These are phyloP conservation scores for Nothophoma quercina DNA, from an alignment of 2,329 filamentous ascomycete species.

Conservation along the genomic window DNA sequence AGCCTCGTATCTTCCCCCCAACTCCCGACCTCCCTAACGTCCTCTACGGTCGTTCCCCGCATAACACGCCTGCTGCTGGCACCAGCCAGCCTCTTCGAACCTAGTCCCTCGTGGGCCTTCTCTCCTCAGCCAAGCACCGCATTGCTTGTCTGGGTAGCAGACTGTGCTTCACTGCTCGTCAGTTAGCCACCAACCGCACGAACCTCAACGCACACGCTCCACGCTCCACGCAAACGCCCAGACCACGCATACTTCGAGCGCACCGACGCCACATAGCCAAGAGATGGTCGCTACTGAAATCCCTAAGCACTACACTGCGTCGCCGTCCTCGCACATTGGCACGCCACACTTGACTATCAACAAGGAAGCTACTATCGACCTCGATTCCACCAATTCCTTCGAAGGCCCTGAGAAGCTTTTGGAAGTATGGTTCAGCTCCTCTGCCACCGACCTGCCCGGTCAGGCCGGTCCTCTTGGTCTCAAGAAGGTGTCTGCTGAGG, in stretches of 20 bases:
- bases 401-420: conserved; percentile 98
- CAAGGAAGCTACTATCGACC: conserved; percentile 87
- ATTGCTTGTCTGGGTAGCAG: conserved; percentile 97
- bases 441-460: conserved; percentile 73
- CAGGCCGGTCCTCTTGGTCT: conserved; percentile 77
- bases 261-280: conserved; percentile 44
- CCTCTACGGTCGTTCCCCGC: conserved; percentile 67
- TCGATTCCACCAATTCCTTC: conserved; percentile 95
- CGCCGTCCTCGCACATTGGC: conserved; percentile 76
- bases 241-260: conserved; percentile 24
- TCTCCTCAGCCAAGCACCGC: conserved; percentile 92
- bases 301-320: conserved; percentile 81
- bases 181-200: conserved; percentile 32
- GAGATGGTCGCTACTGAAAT: conserved; percentile 87
- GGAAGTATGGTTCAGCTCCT: conserved; percentile 96
- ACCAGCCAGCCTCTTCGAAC: conserved; percentile 76
- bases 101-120: conserved; percentile 82
- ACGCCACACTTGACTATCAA: conserved; percentile 96
- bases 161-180: conserved; percentile 80
- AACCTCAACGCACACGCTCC: not conserved
- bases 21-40: conserved; percentile 92
- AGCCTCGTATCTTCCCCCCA: conserved; percentile 82
- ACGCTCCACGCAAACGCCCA: conserved; percentile 20
- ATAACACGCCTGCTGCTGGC: conserved; percentile 73
- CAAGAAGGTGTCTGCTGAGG: conserved; percentile 82